phyloP scores from a whole-genome alignment of 345 rosid genomes.

The Syzygium jambos region DNA sequence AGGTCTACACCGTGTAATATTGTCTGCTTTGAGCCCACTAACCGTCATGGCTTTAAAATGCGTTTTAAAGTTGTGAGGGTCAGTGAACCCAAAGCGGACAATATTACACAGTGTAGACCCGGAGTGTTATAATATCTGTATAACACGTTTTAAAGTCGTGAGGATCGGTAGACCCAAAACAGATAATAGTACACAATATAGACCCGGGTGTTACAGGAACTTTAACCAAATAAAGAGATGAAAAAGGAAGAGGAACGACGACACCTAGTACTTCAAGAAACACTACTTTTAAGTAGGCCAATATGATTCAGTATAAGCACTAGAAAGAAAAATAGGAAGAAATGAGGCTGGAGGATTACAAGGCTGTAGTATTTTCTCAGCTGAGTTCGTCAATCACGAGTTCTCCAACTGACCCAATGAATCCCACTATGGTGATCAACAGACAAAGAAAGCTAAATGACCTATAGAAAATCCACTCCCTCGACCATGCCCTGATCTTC shows the following conservation, averaged over 20 bases:
- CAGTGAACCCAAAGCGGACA: too few species aligned
- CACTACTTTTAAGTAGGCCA: not conserved
- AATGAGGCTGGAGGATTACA: not conserved
- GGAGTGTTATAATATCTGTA: too few species aligned
- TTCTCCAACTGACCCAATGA: conserved; percentile 60
- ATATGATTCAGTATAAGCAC: not conserved
- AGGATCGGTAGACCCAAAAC: too few species aligned
- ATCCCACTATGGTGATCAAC: conserved; percentile 22
- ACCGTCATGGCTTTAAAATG: too few species aligned
- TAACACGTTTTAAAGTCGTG: too few species aligned
- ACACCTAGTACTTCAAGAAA: not conserved
- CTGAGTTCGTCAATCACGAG: conserved; percentile 39
- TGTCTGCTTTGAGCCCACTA: too few species aligned
- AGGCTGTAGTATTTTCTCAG: not conserved
- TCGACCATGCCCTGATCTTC: conserved; percentile 40
- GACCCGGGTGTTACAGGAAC: not conserved
- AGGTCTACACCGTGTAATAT: too few species aligned
- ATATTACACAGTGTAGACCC: too few species aligned
- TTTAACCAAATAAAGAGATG: not conserved
- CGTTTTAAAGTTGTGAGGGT: too few species aligned
- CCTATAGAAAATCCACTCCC: conserved; percentile 42
- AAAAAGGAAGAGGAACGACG: not conserved
- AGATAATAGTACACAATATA: too few species aligned
- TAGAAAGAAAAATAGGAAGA: not conserved
- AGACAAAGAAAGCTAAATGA: conserved; percentile 34